Percentiles rank a stretch among this genome's conserved stretches.
These are phyloP conservation scores for Pythium vanterpoolii DNA, from an alignment of 352 stramenopile species.

Conservation along the genomic window DNA sequence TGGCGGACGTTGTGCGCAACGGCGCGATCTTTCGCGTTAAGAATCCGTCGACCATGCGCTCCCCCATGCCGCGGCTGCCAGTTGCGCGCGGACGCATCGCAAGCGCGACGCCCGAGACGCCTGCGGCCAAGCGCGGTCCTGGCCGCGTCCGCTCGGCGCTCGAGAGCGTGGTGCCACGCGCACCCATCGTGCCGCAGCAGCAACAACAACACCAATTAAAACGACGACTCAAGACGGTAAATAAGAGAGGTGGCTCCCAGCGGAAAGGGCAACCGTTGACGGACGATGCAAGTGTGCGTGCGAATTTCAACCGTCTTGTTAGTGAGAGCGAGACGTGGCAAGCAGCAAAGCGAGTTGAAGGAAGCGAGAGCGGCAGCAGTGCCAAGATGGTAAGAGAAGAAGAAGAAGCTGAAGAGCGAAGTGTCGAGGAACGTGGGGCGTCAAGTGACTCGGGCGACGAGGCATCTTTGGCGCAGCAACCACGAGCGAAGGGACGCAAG, in stretches of 20 bases:
- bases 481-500: conserved; percentile 4
- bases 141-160: conserved; percentile 8
- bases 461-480: neutral
- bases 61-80: conserved; percentile 16
- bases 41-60: conserved; percentile 19
- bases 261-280: neutral
- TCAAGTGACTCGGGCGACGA: neutral
- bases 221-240: neutral
- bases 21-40: conserved; percentile 32
- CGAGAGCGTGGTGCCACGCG: conserved; percentile 5
- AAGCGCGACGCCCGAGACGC: conserved; percentile 16
- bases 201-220: neutral
- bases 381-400: neutral
- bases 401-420: neutral
- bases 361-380: neutral
- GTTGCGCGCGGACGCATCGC: conserved; percentile 14
- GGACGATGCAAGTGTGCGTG: conserved; percentile 1
- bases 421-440: neutral
- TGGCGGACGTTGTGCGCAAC: conserved; percentile 30
- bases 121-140: conserved; percentile 2
- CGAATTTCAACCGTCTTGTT: conserved; percentile 17
- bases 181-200: neutral
- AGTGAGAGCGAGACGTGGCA: conserved; percentile 9
- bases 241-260: neutral
- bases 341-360: neutral